Percentiles rank a stretch among this genome's conserved stretches.
Evolutionary conservation across 768 basidiomycete genomes (phyloP).

Genomic region (Tulasnella sp.): DNA sequence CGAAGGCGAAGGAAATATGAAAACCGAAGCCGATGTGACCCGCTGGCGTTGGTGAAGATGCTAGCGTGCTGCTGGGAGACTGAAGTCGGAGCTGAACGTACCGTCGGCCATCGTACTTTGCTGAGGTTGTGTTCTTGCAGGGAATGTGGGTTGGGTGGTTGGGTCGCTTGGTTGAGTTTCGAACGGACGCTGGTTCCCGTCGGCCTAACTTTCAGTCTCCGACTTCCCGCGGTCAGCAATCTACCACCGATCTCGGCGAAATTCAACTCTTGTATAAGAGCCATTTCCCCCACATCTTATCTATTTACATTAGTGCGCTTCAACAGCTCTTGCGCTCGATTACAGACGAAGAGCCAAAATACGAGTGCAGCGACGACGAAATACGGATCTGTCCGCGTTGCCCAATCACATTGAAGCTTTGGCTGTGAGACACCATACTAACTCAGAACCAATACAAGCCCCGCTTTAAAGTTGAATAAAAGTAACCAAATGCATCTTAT

Average conservation of each 20-base stretch:
- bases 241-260: neutral
- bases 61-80: neutral
- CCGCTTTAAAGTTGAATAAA: too few relatives aligned
- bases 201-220: neutral
- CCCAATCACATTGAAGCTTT: too few relatives aligned
- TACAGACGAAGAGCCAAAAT: too few relatives aligned
- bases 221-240: neutral
- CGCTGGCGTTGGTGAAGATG: neutral
- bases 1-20: neutral
- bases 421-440: too few relatives aligned
- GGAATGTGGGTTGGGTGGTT: neutral
- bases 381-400: too few relatives aligned
- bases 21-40: neutral
- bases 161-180: neutral
- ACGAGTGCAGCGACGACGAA: too few relatives aligned
- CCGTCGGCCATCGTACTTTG: conserved; percentile 9
- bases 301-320: too few relatives aligned
- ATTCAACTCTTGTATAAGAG: too few relatives aligned
- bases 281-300: too few relatives aligned
- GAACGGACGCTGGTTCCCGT: neutral
- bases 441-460: too few relatives aligned
- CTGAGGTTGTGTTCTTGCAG: neutral
- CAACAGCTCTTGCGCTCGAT: too few relatives aligned
- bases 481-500: too few relatives aligned
- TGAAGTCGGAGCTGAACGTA: conserved; percentile 12